These are phyloP conservation scores for Citrus glauca DNA, from an alignment of 345 rosid species.

Conservation along the genomic window DNA sequence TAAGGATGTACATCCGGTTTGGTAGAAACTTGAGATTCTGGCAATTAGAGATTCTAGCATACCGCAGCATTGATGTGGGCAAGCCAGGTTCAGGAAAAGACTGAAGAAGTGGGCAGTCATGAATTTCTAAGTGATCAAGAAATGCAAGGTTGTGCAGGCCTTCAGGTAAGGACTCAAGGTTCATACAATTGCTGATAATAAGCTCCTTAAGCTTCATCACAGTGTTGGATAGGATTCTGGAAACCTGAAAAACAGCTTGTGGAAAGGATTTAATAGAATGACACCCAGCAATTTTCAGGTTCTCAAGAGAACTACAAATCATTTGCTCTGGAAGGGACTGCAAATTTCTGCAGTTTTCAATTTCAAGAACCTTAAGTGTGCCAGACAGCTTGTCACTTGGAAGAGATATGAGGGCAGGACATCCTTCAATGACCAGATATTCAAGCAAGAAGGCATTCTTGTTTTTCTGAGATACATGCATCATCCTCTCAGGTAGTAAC, in stretches of 20 bases:
- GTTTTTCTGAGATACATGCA: background rate
- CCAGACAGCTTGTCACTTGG: conserved; percentile 13
- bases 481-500: conserved; percentile 1
- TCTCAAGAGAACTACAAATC: conserved; percentile 7
- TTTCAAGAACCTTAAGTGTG: conserved; percentile 6
- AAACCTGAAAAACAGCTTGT: background rate
- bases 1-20: conserved; percentile 4
- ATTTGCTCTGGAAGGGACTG: conserved; percentile 19
- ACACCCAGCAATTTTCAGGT: conserved; percentile 1
- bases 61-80: conserved; percentile 4
- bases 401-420: conserved; percentile 22
- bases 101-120: conserved; percentile 17
- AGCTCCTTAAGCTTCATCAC: conserved; percentile 3
- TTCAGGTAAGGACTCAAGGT: conserved; percentile 7
- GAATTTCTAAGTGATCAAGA: conserved; percentile 17
- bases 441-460: conserved; percentile 10
- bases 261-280: conserved; percentile 8
- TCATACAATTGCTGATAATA: conserved; percentile 9
- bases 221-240: background rate
- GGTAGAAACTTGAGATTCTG: conserved; percentile 22
- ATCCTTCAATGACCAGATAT: conserved; percentile 13
- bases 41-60: conserved; percentile 13
- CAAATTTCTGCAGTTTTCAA: conserved; percentile 9
- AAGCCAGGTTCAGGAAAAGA: conserved; percentile 20
- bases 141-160: conserved; percentile 17